These are phyloP conservation scores for Globisporangium radiosum DNA, from an alignment of 352 stramenopile genomes.

Conservation along the genomic window DNA sequence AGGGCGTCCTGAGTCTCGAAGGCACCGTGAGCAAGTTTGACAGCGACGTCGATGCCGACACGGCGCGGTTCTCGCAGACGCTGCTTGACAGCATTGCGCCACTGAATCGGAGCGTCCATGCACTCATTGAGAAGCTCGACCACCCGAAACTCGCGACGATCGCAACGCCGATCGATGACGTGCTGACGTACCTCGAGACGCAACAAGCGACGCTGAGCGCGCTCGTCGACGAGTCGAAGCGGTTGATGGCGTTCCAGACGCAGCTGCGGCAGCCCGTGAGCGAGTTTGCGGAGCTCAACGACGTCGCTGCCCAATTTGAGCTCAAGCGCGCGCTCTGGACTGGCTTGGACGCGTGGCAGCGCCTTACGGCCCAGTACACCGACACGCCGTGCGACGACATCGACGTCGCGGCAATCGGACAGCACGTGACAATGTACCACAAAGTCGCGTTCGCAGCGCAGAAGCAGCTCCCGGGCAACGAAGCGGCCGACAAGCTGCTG, in stretches of 20 bases:
- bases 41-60: conserved; percentile 89
- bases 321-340: conserved; percentile 91
- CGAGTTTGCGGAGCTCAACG: conserved; percentile 87
- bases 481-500: conserved; percentile 76
- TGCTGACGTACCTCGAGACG: conserved; percentile 61
- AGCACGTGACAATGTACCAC: conserved; percentile 85
- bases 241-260: conserved; percentile 83
- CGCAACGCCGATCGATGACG: conserved; percentile 66
- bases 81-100: conserved; percentile 87
- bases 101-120: conserved; percentile 57
- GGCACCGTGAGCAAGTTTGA: conserved; percentile 86
- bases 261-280: conserved; percentile 84
- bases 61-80: conserved; percentile 83
- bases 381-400: conserved; percentile 85
- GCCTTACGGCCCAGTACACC: conserved; percentile 67
- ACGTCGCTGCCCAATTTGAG: conserved; percentile 79
- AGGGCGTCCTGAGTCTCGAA: conserved; percentile 88
- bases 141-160: conserved; percentile 73
- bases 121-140: conserved; percentile 80
- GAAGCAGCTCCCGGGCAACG: conserved; percentile 85
- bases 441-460: conserved; percentile 84
- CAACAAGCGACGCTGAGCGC: conserved; percentile 69
- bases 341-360: conserved; percentile 79
- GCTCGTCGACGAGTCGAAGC: conserved; percentile 78
- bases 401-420: conserved; percentile 83